Evolutionary conservation across 202 grass and related monocot genomes (phyloP), one percentile per base, ranked within the genome.

Genomic region (Zizania palustris): DNA sequence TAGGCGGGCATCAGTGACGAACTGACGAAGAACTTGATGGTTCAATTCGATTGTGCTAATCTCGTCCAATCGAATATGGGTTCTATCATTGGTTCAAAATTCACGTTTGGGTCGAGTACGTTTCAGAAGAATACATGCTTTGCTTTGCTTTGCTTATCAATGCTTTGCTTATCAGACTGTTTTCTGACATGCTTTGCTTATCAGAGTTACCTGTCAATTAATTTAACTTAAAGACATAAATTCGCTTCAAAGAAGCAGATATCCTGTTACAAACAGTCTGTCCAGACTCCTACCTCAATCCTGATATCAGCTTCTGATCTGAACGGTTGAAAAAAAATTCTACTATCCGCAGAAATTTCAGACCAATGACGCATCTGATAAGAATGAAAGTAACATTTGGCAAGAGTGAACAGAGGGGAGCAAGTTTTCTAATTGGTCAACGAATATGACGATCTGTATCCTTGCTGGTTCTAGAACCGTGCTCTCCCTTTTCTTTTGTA

Each of bases 381-480:
- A 53, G 11, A 5, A 54, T 36, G 45, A 28, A 59, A 21, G 37
- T 6, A 55, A 53, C 11, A n/a, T 33, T 63, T 12, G 1, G 9
- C 9, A 15, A 60, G 20, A 69, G 20, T 61, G 40, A 80, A 34
- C 34, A 11, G 7, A 14, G 13, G 2, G 16, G 16, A 53, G 22
- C 57, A 7, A 4, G 7, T 73, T 74, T 80, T 62, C 66, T 33
- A 8, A 40, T 33, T 45, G 55, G 45, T 45, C 63, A 63, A 55
- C 19, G 38, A 74, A 45, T 22, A n/a, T 58, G 11, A 65, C 42
- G 21, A 54, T 85, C 51, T 50, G 60, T 67, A 68, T 1, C 37
- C 2, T 74, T 85, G 61, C 65, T 21, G 37, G 16, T 69, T 83
- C 28, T 63, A 51, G 62, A 87, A 46, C 5, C 20, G n/a, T 6